Conservation (phyloP, 129 eudicot species). For the Flaveria linearis region DNA sequence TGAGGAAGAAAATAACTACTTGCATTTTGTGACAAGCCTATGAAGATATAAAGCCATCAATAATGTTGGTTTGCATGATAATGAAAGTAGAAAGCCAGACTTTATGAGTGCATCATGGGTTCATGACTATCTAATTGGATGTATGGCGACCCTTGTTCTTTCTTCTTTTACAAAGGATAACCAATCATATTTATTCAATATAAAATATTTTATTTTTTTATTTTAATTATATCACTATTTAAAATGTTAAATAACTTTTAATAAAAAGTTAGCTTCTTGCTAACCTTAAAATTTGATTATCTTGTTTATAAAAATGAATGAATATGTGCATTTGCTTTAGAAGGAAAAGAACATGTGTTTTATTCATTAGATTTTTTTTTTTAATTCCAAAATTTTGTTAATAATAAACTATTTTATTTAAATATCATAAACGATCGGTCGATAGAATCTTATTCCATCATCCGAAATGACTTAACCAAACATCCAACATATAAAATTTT, state of each 20-base stretch:
- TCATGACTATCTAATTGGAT: constrained; percentile 27
- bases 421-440: no score
- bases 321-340: constrained; percentile 5
- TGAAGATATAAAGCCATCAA: constrained; percentile 43
- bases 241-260: neutral
- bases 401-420: no score
- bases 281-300: neutral
- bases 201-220: neutral
- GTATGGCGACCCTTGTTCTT: constrained; percentile 17
- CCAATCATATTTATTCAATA: constrained; percentile 1
- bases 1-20: constrained; percentile 23
- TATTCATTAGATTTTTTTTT: no score
- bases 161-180: constrained; percentile 7
- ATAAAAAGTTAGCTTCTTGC: neutral
- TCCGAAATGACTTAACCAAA: no score
- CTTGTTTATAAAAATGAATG: neutral
- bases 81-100: constrained; percentile 28
- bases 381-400: no score
- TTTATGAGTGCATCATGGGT: constrained; percentile 31
- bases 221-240: neutral
- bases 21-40: constrained; percentile 34
- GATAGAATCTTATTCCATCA: no score
- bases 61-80: constrained; percentile 41
- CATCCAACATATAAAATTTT: no score
- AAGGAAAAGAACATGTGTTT: neutral